Conservation (phyloP, 176 grass and related monocot species). For the Olyra latifolia region DNA sequence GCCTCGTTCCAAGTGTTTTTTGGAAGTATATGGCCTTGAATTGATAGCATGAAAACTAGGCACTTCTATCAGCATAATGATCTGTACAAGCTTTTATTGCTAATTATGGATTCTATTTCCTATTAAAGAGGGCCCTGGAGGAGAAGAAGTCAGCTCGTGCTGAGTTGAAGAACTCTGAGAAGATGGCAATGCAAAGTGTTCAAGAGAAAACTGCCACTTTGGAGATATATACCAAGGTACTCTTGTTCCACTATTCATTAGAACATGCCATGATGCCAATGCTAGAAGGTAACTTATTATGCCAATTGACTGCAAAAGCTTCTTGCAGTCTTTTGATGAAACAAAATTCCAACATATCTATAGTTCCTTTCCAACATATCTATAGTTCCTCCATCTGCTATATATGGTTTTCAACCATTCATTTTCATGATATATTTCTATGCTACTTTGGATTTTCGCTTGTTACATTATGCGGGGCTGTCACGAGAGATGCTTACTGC, state of each 20-base stretch:
- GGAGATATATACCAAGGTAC: conserved; percentile 77
- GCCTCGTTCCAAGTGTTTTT: background rate
- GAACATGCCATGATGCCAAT: background rate
- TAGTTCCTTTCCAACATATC: background rate
- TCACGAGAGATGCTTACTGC: background rate
- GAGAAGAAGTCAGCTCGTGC: conserved; percentile 65
- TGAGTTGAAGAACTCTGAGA: conserved; percentile 66
- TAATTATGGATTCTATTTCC: conserved; percentile 24
- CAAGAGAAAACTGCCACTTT: conserved; percentile 65
- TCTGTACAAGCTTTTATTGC: conserved; percentile 10
- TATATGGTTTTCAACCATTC: background rate
- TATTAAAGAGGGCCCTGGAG: conserved; percentile 60
- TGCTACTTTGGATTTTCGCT: background rate
- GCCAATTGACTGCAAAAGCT: background rate
- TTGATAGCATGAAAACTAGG: background rate
- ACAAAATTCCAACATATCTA: background rate
- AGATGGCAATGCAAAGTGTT: conserved; percentile 53
- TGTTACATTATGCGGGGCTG: background rate
- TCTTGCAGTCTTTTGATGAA: background rate
- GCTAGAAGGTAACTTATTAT: background rate
- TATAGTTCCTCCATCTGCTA: background rate
- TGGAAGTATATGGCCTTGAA: background rate
- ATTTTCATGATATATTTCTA: background rate
- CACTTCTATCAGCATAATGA: background rate
- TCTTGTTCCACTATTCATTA: conserved; percentile 12